Base-by-base conservation (phyloP, 2,329 filamentous ascomycete genomes). In the Aschersonia sp. region DNA sequence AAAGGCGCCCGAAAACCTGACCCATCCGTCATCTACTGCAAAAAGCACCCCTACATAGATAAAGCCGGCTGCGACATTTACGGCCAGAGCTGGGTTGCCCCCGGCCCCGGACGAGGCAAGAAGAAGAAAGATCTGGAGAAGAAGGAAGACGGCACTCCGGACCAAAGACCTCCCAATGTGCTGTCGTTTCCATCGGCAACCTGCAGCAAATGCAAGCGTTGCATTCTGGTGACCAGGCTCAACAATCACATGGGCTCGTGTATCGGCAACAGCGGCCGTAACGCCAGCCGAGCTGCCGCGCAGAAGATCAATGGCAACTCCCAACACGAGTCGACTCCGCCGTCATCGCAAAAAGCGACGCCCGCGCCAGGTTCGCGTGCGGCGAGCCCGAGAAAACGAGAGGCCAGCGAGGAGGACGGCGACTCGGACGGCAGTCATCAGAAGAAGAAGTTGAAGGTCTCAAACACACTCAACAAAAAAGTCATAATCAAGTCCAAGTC, bases 11-110 rank as follows among this genome's bases (percentile, higher is more conserved):
- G 67, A 57, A 79, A 78, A 58, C 80, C 80, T 43, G 78, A 83
- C 50, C 84, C 84, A 0, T 71, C 74, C 53, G 70, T 81, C 54
- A 78, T 82, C 54, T 89, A 89, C 70, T 91, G 85, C 73, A 86
- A 85, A 64, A 80, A 81, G 54, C 80, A 84, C 51, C 84, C 85
- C 0, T 89, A 84, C 69, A 84, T 87, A 51, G 78, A 85, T 55
- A 82, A 85, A 60, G 72, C 79, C 2, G 84, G 84, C 51, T 84
- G 81, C 65, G 85, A 91, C 63, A 86, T 89, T 53, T 89, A 89
- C 63, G 85, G 84, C 46, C 86, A 89, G 64, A 85, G 83, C 31
- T 89, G 85, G 75, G 81, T 85, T 10, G 80, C 80, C 20, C 82
- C 83, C 29, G 77, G 77, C 0, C 80, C 80, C 29, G 80, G 80